Percentiles rank a stretch among this genome's conserved stretches.
Conservation (phyloP, 2,329 filamentous ascomycete genomes). For the Fusarium sp. region DNA sequence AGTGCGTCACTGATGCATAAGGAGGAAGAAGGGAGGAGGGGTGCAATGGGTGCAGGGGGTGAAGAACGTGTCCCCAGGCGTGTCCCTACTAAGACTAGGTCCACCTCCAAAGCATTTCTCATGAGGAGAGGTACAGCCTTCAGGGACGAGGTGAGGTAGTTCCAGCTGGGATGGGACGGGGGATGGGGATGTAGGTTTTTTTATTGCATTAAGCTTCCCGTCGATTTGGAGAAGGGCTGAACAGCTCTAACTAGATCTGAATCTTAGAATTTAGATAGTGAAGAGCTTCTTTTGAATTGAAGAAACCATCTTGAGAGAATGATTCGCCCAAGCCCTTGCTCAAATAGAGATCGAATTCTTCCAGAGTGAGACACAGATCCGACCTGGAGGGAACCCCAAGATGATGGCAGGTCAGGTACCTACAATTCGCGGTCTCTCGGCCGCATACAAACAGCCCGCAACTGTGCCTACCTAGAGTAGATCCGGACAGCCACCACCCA, state of each 20-base stretch:
- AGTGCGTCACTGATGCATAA: conserved; percentile 30
- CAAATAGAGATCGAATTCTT: not conserved
- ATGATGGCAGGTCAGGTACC: not conserved
- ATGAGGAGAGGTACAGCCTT: not conserved
- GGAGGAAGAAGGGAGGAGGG: conserved; percentile 1
- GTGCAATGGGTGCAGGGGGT: conserved; percentile 2
- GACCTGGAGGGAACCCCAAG: not conserved
- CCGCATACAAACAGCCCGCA: conserved; percentile 9
- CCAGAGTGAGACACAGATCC: conserved; percentile 4
- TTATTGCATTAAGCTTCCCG: conserved; percentile 13
- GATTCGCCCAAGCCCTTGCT: not conserved
- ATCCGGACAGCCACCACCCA: conserved; percentile 9
- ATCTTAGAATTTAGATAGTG: not conserved
- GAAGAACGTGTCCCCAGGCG: not conserved
- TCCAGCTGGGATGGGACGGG: conserved; percentile 5
- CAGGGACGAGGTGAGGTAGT: conserved; percentile 13
- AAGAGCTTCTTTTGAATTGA: conserved; percentile 12
- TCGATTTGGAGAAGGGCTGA: conserved; percentile 6
- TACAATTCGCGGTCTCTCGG: not conserved
- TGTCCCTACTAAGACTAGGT: not conserved
- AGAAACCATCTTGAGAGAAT: not conserved
- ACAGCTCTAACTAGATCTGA: conserved; percentile 4
- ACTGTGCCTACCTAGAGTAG: not conserved
- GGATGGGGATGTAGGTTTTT: conserved; percentile 3
- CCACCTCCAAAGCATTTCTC: conserved; percentile 5